phyloP scores from a whole-genome alignment of 139 green algal species.

The Volvox reticuliferus region DNA sequence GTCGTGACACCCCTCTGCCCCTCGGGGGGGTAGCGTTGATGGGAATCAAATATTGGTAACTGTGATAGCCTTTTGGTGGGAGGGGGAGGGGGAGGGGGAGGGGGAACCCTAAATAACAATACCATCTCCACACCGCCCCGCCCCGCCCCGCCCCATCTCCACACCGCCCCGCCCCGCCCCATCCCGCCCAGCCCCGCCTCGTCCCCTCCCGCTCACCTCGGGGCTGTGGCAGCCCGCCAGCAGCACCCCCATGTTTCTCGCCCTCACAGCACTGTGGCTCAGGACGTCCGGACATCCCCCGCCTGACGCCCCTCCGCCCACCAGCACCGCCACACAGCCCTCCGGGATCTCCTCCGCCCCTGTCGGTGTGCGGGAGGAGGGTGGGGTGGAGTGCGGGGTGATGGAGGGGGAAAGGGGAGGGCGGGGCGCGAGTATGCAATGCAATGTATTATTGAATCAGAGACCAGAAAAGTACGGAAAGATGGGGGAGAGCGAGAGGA shows the following conservation, averaged over 20 bases:
- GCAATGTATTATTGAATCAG: no score
- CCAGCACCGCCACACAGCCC: slow-evolving; percentile 65
- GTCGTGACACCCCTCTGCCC: no score
- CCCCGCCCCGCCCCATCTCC: not conserved
- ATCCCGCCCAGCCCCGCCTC: not conserved
- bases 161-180: not conserved
- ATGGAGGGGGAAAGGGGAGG: not conserved
- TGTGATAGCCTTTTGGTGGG: no score
- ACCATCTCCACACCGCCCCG: no score
- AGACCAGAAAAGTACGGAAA: no score
- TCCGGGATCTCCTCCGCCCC: slow-evolving; percentile 71
- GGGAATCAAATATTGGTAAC: no score
- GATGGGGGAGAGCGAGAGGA: no score
- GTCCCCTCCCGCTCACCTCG: slow-evolving; percentile 15
- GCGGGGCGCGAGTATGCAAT: no score
- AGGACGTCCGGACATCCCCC: slow-evolving; percentile 85
- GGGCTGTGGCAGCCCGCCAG: slow-evolving; percentile 56
- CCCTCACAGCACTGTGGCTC: slow-evolving; percentile 88
- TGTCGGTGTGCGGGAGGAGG: not conserved
- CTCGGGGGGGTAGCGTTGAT: no score
- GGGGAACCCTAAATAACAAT: no score
- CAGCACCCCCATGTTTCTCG: slow-evolving; percentile 87
- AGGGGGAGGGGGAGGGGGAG: no score
- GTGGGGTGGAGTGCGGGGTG: not conserved
- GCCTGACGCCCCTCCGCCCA: slow-evolving; percentile 1